These are phyloP conservation scores for Xylaria sp. DNA, from an alignment of 2,329 filamentous ascomycete species.

Conservation along the genomic window DNA sequence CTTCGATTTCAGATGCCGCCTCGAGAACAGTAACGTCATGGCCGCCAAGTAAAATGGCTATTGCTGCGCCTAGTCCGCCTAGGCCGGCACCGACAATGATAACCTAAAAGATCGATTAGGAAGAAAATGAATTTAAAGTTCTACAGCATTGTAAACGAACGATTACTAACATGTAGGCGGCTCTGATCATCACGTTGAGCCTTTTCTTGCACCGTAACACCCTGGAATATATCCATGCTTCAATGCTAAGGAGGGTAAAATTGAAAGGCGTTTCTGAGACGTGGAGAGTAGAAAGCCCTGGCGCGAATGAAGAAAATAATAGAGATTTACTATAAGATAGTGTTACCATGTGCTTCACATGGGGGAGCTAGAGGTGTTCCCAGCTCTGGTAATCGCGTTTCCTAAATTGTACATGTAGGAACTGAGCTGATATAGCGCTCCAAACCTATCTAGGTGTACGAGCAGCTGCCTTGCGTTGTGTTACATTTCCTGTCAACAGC, in stretches of 20 bases:
- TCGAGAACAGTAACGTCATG: constrained; percentile 62
- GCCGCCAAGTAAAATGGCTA: constrained; percentile 57
- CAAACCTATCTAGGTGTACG: no score
- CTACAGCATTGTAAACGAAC: no score
- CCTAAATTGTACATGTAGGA: no score
- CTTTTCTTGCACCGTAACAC: constrained; percentile 21
- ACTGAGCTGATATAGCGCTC: no score
- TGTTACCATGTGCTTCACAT: no score
- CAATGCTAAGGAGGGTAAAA: background rate
- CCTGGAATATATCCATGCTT: background rate
- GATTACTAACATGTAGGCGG: constrained; percentile 22
- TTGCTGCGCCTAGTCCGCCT: constrained; percentile 63
- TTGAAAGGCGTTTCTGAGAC: background rate
- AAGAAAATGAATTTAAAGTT: background rate
- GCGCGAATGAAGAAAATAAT: background rate
- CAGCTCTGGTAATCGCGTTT: no score
- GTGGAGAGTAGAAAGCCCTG: background rate
- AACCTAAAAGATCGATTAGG: constrained; percentile 48
- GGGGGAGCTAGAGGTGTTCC: no score
- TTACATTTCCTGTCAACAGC: no score
- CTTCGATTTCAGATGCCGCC: constrained; percentile 57
- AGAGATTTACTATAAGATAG: no score
- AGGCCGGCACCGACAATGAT: constrained; percentile 67
- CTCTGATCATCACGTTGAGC: constrained; percentile 36
- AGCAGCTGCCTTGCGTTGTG: no score